These are phyloP conservation scores for Fragilaria radians DNA, from an alignment of 108 stramenopile species.

Conservation along the genomic window DNA sequence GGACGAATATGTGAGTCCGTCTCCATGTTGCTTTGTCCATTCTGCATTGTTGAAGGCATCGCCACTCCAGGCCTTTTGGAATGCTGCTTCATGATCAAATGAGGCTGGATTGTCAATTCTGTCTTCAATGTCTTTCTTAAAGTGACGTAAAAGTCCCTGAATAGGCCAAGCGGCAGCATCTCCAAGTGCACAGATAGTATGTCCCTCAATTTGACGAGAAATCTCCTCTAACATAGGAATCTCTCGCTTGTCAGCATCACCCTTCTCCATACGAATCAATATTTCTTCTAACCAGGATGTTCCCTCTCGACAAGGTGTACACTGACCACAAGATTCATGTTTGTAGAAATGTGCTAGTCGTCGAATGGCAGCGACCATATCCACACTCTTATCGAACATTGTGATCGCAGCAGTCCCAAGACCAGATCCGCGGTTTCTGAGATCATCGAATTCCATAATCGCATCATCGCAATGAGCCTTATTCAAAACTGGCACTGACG, in stretches of 20 bases:
- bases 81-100: constrained; percentile 89
- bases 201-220: constrained; percentile 98
- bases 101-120: constrained; percentile 87
- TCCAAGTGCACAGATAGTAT: constrained; percentile 99
- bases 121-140: constrained; percentile 96
- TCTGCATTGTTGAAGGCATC: constrained; percentile 83
- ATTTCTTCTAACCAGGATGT: constrained; percentile 90
- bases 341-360: constrained; percentile 99
- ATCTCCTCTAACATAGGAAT: constrained; percentile 99
- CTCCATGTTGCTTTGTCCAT: constrained; percentile 89
- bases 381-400: constrained; percentile 98
- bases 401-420: constrained; percentile 99
- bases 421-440: constrained; percentile 88
- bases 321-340: constrained; percentile 99
- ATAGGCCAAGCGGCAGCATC: constrained; percentile 99
- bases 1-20: constrained; percentile 58
- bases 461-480: constrained; percentile 95
- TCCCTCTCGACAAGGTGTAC: constrained; percentile 99
- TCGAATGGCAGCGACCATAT: constrained; percentile 99
- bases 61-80: constrained; percentile 96
- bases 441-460: constrained; percentile 99
- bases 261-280: constrained; percentile 94
- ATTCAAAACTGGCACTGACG: constrained; percentile 97
- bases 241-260: constrained; percentile 97
- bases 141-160: constrained; percentile 95